Base-by-base conservation (phyloP, 208 protist genomes). In the Leishmania braziliensis region DNA sequence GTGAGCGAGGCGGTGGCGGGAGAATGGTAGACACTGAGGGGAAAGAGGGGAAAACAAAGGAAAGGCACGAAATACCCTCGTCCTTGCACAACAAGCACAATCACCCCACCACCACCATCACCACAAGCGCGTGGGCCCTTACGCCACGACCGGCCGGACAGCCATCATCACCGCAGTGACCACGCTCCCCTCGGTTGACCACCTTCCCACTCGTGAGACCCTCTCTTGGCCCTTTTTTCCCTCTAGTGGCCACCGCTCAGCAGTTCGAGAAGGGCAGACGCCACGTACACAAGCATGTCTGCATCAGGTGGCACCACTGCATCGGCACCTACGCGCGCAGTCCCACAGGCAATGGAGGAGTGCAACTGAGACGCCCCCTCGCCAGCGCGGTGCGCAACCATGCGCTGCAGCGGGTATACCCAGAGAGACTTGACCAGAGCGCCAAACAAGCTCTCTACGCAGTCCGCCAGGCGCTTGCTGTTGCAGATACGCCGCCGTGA, bases 371-470 rank as follows among this genome's bases (percentile, higher is more conserved):
- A 46, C 43, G 43, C 74, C 33, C 9, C 48, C 51, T 16, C n/a
- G 36, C 56, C 50, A 18, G 46, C 60, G 14, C 48, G 54, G 8
- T 62, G 50, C 16, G 66, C 43, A 46, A 46, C 43, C 43, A 46
- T 46, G 43, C 43, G 79, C 36, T 39, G 58, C 51, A 83, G 75
- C 20, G 90, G 90, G 73, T 75, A 75, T 26, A 90, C 77, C 90
- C 88, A 93, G 51, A 91, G 75, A 20, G 86, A 82, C 77, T 86
- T 86, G 36, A 73, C 84, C 39, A 93, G 6, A 2, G 88, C 90
- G 5, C 90, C 90, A 71, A 93, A 89, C 18, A 93, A 54, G 26
- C 88, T 81, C 80, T 93, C 88, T 33, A 90, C 84, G 50, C 85
- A 75, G 82, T 93, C 88, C 23, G 90, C 87, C 51, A 79, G 74